Percentiles rank a stretch among this genome's conserved stretches.
Evolutionary conservation across 1,139 yeast species (phyloP).

Genomic region (Nakaseomyces bracarensis): DNA sequence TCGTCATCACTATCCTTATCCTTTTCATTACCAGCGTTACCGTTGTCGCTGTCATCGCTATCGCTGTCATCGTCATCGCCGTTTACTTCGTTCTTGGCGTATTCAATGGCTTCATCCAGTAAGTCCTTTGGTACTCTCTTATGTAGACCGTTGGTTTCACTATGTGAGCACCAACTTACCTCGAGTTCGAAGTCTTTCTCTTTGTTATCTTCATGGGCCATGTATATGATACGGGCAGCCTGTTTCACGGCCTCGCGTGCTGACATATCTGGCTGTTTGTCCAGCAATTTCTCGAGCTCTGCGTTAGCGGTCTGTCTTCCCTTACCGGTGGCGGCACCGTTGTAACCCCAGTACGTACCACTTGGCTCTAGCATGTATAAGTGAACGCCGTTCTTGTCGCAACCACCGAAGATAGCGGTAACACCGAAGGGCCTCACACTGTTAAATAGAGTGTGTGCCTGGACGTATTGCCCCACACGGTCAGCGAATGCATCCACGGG

Average conservation of each 20-base stretch:
- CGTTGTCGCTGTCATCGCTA: constrained; percentile 29
- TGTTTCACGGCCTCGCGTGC: constrained; percentile 80
- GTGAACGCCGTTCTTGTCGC: constrained; percentile 82
- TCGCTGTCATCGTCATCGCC: constrained; percentile 61
- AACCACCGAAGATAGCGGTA: constrained; percentile 86
- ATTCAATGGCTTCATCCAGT: constrained; percentile 70
- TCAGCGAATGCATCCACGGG: constrained; percentile 78
- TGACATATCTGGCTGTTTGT: constrained; percentile 43
- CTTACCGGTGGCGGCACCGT: constrained; percentile 96
- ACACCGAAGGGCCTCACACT: constrained; percentile 98
- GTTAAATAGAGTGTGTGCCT: constrained; percentile 90
- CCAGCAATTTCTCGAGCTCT: constrained; percentile 75
- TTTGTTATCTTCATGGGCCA: constrained; percentile 95
- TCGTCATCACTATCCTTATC: constrained; percentile 28
- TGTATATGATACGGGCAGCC: constrained; percentile 87
- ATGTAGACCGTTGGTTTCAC: constrained; percentile 77
- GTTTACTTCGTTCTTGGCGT: constrained; percentile 75
- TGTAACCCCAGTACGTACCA: constrained; percentile 95
- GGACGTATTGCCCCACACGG: constrained; percentile 85
- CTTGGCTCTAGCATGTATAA: constrained; percentile 96
- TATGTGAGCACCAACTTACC: constrained; percentile 73
- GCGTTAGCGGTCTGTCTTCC: constrained; percentile 96
- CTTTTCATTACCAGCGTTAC: constrained; percentile 38
- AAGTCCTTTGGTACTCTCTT: constrained; percentile 69
- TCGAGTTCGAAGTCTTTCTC: constrained; percentile 96